A percentile compares a stretch with the other conserved stretches of the same genome.
Conservation (phyloP, 2,329 filamentous ascomycete genomes). For the Trichoderma afroharzianum region DNA sequence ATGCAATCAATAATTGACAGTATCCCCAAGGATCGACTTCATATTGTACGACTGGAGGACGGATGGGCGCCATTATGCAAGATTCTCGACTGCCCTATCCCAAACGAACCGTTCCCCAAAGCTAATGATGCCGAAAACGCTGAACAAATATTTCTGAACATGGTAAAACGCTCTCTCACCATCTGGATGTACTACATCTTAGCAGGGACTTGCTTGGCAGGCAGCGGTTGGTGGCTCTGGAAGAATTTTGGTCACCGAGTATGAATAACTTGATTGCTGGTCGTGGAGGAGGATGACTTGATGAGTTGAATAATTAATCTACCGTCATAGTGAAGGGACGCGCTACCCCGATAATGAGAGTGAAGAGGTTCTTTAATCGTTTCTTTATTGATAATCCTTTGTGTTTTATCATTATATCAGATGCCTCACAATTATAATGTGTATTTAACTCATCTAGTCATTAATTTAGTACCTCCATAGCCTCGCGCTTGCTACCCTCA, state of each 20-base stretch:
- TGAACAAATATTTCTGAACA: background rate
- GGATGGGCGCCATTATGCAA: slow-evolving; percentile 29
- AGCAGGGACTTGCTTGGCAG: background rate
- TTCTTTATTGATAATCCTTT: background rate
- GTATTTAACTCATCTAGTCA: background rate
- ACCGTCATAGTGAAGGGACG: background rate
- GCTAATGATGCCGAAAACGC: slow-evolving; percentile 22
- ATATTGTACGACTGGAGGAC: slow-evolving; percentile 17
- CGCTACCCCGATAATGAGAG: background rate
- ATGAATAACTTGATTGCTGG: background rate
- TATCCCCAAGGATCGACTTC: slow-evolving; percentile 18
- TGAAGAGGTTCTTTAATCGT: background rate
- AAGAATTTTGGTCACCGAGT: background rate
- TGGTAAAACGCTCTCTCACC: background rate
- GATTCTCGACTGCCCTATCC: slow-evolving; percentile 25
- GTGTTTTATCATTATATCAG: background rate
- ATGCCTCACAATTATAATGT: background rate
- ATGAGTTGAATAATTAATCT: background rate
- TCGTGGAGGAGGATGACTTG: background rate
- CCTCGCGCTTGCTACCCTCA: background rate
- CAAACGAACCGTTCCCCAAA: slow-evolving; percentile 26
- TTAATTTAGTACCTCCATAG: background rate
- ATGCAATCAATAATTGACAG: background rate
- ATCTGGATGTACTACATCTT: background rate
- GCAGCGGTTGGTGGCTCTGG: background rate